phyloP scores from a whole-genome alignment of 768 basidiomycete genomes.

The Aureoboletus auriporus region DNA sequence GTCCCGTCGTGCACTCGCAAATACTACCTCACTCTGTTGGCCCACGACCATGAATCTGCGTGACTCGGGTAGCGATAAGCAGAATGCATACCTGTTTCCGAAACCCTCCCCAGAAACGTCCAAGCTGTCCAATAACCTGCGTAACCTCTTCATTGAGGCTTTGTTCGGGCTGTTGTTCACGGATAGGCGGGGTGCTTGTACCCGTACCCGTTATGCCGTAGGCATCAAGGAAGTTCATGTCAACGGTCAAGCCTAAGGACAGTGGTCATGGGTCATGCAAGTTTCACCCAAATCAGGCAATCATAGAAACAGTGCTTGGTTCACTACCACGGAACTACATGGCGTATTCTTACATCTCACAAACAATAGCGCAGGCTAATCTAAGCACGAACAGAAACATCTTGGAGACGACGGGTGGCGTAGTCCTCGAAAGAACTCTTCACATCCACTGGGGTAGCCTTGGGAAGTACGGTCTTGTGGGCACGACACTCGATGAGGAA shows the following conservation, averaged over 20 bases:
- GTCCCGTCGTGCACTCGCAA: conserved; percentile 71
- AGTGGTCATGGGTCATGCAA: too few relatives aligned
- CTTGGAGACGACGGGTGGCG: conserved; percentile 15
- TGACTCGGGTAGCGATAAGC: not conserved
- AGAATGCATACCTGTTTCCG: conserved; percentile 68
- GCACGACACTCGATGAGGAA: conserved; percentile 80
- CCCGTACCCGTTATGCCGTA: conserved; percentile 50
- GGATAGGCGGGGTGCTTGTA: conserved; percentile 43
- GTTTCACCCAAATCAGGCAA: conserved; percentile 14
- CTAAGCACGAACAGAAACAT: conserved; percentile 30
- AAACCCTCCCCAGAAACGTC: conserved; percentile 88
- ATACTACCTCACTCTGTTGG: conserved; percentile 60
- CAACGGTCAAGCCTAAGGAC: not conserved
- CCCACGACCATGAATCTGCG: conserved; percentile 1
- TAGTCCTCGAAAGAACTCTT: conserved; percentile 15
- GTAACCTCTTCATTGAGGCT: conserved; percentile 83
- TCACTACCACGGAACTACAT: not conserved
- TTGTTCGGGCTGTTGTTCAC: conserved; percentile 39
- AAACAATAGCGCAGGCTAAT: not conserved
- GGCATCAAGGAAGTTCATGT: conserved; percentile 74
- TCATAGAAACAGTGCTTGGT: too few relatives aligned
- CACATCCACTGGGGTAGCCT: conserved; percentile 14
- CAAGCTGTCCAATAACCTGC: conserved; percentile 84
- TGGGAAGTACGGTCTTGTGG: conserved; percentile 38
- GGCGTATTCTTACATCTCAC: conserved; percentile 14